Base-by-base conservation (phyloP, 2,329 filamentous ascomycete genomes). In the Pestalotiopsis sp. region DNA sequence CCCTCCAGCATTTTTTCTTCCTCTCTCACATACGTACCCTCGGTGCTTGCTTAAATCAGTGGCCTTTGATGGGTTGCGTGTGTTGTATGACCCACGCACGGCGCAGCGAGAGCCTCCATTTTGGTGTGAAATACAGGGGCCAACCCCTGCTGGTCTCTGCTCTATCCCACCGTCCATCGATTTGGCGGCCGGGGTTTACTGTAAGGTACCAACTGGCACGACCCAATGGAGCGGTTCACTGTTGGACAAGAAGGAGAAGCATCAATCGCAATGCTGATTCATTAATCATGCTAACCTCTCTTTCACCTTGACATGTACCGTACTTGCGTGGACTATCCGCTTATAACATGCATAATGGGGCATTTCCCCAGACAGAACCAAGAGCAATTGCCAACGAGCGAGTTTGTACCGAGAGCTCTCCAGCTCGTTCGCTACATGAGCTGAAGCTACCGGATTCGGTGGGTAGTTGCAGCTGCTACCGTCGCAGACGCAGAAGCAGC, bases 71-170 rank as follows among this genome's bases (percentile, higher is more conserved):
- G 59, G 57, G 59, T 61, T 31, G 36, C 12, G 65, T 69, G 69
- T 71, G 27, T 39, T 61, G 59, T 36, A 12, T 61, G n/a, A 20
- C 71, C 67, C 70, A 69, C 68, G 70, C 69, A 69, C 70, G 69
- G 72, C 70, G 70, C 72, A 72, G 67, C 70, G 61, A 69, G 69
- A 69, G 67, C 67, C 65, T 66, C 57, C 65, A 12, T 63, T 65
- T 72, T 69, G 70, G 68, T 71, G 70, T 69, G 66, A 59, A 59
- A 70, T 72, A 69, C 70, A 75, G 75, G 75, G 70, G 69, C 69
- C 71, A 0, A 52, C 45, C 45, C 45, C 45, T 52, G 45, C 45
- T 52, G 20, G 45, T n/a, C 45, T 52, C 45, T 52, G 45, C 45
- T 52, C 45, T 20, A 52, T 52, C 45, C 45, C 45, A 52, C 45